Conservation (phyloP, 2,329 filamentous ascomycete species). For the Trichocomaceae sp. region DNA sequence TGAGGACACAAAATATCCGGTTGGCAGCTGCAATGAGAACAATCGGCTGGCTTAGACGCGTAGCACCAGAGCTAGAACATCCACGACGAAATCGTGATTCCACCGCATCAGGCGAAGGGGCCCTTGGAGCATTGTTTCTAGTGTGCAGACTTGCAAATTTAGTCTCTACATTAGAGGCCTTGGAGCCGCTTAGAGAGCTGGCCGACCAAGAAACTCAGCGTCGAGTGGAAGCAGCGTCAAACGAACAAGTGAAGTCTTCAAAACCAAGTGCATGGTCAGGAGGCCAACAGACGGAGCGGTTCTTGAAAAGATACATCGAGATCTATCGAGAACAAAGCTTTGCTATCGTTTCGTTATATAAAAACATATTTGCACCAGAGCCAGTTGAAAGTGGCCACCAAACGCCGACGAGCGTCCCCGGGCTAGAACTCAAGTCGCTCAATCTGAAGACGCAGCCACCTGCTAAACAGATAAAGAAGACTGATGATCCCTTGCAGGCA, state of each 20-base stretch:
- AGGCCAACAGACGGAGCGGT: constrained; percentile 89
- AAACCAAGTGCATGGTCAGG: constrained; percentile 33
- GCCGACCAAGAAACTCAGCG: constrained; percentile 73
- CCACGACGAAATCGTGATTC: constrained; percentile 23
- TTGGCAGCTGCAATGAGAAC: constrained; percentile 85
- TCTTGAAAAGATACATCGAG: constrained; percentile 90
- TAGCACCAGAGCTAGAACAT: constrained; percentile 70
- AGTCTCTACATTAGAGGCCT: constrained; percentile 68
- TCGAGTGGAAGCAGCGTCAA: constrained; percentile 28
- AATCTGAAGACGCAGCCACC: constrained; percentile 20
- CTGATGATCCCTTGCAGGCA: constrained; percentile 38
- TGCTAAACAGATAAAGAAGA: constrained; percentile 19
- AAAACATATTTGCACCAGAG: constrained; percentile 71
- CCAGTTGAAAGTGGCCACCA: constrained; percentile 28
- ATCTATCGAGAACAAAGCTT: constrained; percentile 98
- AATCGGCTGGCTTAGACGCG: constrained; percentile 80
- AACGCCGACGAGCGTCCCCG: constrained; percentile 22
- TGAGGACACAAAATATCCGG: constrained; percentile 74
- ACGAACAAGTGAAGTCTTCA: constrained; percentile 17
- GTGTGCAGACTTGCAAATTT: constrained; percentile 78
- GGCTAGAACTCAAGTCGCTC: constrained; percentile 20
- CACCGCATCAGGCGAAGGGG: constrained; percentile 50
- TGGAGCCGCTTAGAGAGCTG: constrained; percentile 78
- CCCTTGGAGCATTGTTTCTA: constrained; percentile 76
- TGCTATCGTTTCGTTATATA: constrained; percentile 88